Conservation (phyloP, 1,284 basidiomycete species). For the Malassezia equina region DNA sequence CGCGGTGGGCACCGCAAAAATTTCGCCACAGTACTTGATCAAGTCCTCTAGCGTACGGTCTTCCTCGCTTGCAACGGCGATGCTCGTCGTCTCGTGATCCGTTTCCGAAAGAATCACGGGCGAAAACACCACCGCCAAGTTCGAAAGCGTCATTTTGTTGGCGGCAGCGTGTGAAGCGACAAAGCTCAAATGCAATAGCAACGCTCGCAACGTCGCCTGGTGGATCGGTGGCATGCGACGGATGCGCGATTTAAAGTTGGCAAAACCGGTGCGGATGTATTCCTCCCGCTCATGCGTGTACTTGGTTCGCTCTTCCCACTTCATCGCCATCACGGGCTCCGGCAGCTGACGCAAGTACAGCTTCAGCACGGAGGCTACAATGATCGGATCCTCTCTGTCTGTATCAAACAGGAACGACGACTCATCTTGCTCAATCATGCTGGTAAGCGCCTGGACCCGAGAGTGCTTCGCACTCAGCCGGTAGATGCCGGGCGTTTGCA, state of each 20-base stretch:
- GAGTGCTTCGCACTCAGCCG: conserved; percentile 63
- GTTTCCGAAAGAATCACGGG: conserved; percentile 40
- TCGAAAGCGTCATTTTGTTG: conserved; percentile 88
- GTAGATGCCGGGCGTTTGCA: conserved; percentile 65
- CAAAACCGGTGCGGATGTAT: conserved; percentile 54
- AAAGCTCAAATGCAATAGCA: conserved; percentile 78
- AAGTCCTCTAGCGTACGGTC: conserved; percentile 42
- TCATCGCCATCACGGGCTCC: conserved; percentile 78
- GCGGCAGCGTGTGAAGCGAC: conserved; percentile 61
- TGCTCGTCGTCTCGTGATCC: conserved; percentile 31
- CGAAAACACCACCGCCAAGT: conserved; percentile 46
- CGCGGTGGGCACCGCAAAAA: conserved; percentile 17
- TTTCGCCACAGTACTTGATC: conserved; percentile 31
- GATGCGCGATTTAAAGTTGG: conserved; percentile 39
- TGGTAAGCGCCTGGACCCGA: conserved; percentile 71
- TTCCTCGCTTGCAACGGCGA: conserved; percentile 42
- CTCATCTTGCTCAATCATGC: conserved; percentile 82
- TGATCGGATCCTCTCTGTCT: conserved; percentile 70
- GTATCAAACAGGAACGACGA: conserved; percentile 67
- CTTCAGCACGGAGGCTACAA: conserved; percentile 85
- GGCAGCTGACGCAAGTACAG: conserved; percentile 82
- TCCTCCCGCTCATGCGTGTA: conserved; percentile 51
- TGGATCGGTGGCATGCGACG: conserved; percentile 61
- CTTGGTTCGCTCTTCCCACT: conserved; percentile 64
- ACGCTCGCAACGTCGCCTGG: conserved; percentile 71